A percentile compares a stretch with the other conserved stretches of the same genome.
phyloP scores from a whole-genome alignment of 1,284 basidiomycete species.

The Cutaneotrichosporon sp. region DNA sequence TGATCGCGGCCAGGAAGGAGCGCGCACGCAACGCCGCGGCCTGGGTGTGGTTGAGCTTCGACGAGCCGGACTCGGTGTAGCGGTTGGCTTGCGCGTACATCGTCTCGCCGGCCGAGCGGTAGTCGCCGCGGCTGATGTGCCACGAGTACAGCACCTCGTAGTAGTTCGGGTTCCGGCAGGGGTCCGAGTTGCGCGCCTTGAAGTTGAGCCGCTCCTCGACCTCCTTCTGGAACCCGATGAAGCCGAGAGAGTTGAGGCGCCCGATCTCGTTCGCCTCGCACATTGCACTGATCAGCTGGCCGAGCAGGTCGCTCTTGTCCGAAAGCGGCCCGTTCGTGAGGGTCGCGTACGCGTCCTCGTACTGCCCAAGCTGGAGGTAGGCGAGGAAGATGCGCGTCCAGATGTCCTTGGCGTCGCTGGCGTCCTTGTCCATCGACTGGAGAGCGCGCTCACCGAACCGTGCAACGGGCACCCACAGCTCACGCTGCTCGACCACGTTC shows the following conservation, averaged over 20 bases:
- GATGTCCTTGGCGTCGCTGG: conserved; percentile 63
- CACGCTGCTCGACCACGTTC: conserved; percentile 67
- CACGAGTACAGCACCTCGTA: conserved; percentile 93
- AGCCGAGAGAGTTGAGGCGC: conserved; percentile 78
- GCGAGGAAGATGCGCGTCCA: conserved; percentile 80
- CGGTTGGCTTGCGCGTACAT: conserved; percentile 94
- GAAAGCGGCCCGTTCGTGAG: conserved; percentile 72
- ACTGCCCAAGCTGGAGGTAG: conserved; percentile 68
- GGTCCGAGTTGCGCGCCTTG: conserved; percentile 93
- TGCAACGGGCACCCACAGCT: conserved; percentile 59
- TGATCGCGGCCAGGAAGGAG: conserved; percentile 82
- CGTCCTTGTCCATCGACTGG: conserved; percentile 50
- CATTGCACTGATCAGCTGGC: conserved; percentile 83
- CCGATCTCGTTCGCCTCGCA: conserved; percentile 85
- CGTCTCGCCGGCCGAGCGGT: conserved; percentile 79
- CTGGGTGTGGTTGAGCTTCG: conserved; percentile 56
- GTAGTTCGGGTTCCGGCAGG: conserved; percentile 81
- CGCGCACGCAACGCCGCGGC: conserved; percentile 74
- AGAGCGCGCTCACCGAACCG: conserved; percentile 75
- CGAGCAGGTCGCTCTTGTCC: conserved; percentile 73
- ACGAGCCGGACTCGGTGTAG: conserved; percentile 61
- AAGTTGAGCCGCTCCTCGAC: conserved; percentile 88
- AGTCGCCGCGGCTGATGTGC: conserved; percentile 82
- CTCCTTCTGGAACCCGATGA: conserved; percentile 80
- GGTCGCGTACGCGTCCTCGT: conserved; percentile 80